A percentile compares a stretch with the other conserved stretches of the same genome.
These are phyloP conservation scores for Colletotrichum horii DNA, from an alignment of 2,329 filamentous ascomycete genomes.

Conservation along the genomic window DNA sequence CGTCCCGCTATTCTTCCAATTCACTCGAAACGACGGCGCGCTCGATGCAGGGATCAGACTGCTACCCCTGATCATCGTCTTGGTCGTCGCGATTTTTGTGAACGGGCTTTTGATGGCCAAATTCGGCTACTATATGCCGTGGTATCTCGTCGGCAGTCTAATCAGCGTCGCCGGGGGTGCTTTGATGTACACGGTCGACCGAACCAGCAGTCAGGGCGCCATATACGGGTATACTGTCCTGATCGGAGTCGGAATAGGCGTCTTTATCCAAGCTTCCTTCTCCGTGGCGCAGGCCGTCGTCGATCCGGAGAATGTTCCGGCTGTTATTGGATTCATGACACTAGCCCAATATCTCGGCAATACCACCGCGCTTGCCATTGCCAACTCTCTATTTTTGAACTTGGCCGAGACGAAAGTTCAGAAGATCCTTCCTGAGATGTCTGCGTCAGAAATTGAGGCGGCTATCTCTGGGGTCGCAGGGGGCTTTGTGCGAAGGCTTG, in stretches of 20 bases:
- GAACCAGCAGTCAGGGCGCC: background rate
- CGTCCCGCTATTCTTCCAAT: background rate
- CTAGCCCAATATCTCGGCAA: background rate
- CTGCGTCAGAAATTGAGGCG: background rate
- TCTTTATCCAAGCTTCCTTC: slow-evolving; percentile 34
- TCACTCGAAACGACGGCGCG: background rate
- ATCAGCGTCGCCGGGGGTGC: background rate
- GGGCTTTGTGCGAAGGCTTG: background rate
- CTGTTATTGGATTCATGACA: slow-evolving; percentile 39
- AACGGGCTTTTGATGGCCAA: background rate
- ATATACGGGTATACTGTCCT: background rate
- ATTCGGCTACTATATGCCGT: background rate
- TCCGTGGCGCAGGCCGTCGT: slow-evolving; percentile 38
- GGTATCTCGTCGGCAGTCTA: background rate
- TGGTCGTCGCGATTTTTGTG: background rate
- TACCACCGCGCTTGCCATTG: background rate
- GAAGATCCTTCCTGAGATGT: background rate
- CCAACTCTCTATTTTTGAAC: background rate
- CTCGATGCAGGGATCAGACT: background rate
- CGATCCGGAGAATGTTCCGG: slow-evolving; percentile 27
- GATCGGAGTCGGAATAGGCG: slow-evolving; percentile 43
- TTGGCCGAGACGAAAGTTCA: background rate
- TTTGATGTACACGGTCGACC: background rate
- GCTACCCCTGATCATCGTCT: background rate
- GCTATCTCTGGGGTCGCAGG: background rate